Evolutionary conservation across 345 rosid species (phyloP), one percentile per base, ranked within the genome.

Genomic region (Bruguiera gymnorhiza): DNA sequence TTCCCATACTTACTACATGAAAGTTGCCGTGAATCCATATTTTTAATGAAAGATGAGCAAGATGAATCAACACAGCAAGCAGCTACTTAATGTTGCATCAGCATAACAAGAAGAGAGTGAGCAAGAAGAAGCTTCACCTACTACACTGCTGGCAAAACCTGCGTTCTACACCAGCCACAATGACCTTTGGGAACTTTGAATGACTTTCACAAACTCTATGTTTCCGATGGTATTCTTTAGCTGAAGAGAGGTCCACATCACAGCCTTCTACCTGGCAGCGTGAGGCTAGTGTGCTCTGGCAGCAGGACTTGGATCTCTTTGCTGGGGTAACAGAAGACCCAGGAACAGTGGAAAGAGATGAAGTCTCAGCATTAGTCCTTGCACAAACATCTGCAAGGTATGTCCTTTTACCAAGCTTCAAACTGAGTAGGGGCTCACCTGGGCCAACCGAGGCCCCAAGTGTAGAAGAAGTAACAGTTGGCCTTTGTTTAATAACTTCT

Each of bases 71-170:
- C 70, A 64, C 4, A 32, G 62, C 59, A 31, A 26, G 27, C 6
- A 34, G 31, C 10, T 23, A 52, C 71, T 13, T 8, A 34, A n/a
- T 6, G 7, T 2, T n/a, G 31, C 34, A 3, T 56, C 60, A 2
- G 23, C 11, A 10, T 6, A 56, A 21, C 13, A 21, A 21, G 2
- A 19, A n/a, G 10, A 24, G 29, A 21, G 11, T 24, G 10, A 6
- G 24, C 10, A 21, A 31, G 26, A 31, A 39, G 72, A 76, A 68
- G 58, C 39, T 31, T 65, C 75, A 91, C 97, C 94, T 94, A 90
- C 98, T 94, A 69, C 98, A 94, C 76, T 94, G 97, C 83, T 94
- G 98, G 83, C 97, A 94, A 81, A 94, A 94, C 73, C 97, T 81
- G 34, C 93, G 95, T 72, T 91, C 97, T 39, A 87, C 62, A 59